Percentiles rank a stretch among this genome's conserved stretches.
Evolutionary conservation across 2,329 filamentous ascomycete genomes (phyloP).

Genomic region (Cladorrhinum sp.): DNA sequence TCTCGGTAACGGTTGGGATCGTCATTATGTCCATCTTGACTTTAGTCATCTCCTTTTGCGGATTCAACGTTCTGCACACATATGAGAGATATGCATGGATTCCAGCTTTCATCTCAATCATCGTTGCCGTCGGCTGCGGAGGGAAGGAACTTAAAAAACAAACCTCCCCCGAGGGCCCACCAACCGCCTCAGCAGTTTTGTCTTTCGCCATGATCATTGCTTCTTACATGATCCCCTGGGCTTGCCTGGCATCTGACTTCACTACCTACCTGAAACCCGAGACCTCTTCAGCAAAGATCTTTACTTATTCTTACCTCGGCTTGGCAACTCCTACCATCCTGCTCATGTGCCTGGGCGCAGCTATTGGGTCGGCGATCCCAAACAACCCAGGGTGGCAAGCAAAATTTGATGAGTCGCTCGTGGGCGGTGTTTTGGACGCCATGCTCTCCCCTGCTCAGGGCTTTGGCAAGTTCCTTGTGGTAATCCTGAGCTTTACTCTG

Average conservation of each 20-base stretch:
- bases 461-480: constrained; percentile 61
- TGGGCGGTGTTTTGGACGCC: constrained; percentile 57
- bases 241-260: constrained; percentile 56
- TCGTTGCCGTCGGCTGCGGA: constrained; percentile 54
- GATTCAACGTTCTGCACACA: constrained; percentile 54
- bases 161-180: constrained; percentile 36
- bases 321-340: constrained; percentile 53
- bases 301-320: constrained; percentile 56
- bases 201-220: constrained; percentile 61
- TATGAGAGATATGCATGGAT: constrained; percentile 59
- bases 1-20: constrained; percentile 57
- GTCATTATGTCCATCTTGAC: constrained; percentile 57
- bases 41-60: constrained; percentile 60
- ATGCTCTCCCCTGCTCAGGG: constrained; percentile 57
- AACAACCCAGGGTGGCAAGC: constrained; percentile 53
- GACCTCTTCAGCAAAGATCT: constrained; percentile 47
- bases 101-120: constrained; percentile 51
- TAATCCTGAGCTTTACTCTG: constrained; percentile 55
- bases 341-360: constrained; percentile 61
- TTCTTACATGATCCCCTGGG: constrained; percentile 63
- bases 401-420: constrained; percentile 51
- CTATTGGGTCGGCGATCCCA: constrained; percentile 59
- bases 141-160: constrained; percentile 50
- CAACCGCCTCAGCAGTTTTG: constrained; percentile 47
- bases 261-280: constrained; percentile 59